Evolutionary conservation across 306 rosid species (phyloP), one percentile per base, ranked within the genome.

Genomic region (Canavalia ensiformis): DNA sequence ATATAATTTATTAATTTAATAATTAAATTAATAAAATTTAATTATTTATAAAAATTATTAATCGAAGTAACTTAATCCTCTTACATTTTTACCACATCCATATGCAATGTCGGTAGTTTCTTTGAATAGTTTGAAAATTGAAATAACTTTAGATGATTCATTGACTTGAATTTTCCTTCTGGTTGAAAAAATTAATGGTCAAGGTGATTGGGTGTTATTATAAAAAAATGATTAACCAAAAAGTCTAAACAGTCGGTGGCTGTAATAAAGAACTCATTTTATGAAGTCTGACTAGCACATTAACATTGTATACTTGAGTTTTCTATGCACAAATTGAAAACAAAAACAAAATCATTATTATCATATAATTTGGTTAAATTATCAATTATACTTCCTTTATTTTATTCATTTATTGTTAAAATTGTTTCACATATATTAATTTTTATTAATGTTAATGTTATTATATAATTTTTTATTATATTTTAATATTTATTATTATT

Each of bases 231-330:
- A 59, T 60, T 31, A 41, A 31, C 75, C 10, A 8, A 25, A 10
- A 46, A 70, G 83, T 80, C 83, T 47, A 46, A 46, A 52, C 50
- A 28, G 83, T 59, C 83, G 78, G 83, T 59, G 72, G 46, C 31
- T 46, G 58, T 69, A 69, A 47, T 69, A 69, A 71, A 71, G 9
- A 50, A 50, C 0, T 66, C 3, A 8, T 41, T 37, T 37, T 37
- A 37, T 2, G 41, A 37, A 66, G 7, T 65, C 12, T 65, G 50
- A 64, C 41, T 37, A 37, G 3, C 41, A 37, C 70, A 25, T 0
- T 57, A 57, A 35, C 29, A 13, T 64, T 66, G 34, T 66, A 42
- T 5, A n/a, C 30, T n/a, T 65, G 50, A 39, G 18, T 65, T 65
- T 2, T 65, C 18, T 3, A 10, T 58, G 30, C 64, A 30, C 13